A percentile compares a stretch with the other conserved stretches of the same genome.
These are phyloP conservation scores for Pseudocercospora fuligena DNA, from an alignment of 2,329 filamentous ascomycete species.

Conservation along the genomic window DNA sequence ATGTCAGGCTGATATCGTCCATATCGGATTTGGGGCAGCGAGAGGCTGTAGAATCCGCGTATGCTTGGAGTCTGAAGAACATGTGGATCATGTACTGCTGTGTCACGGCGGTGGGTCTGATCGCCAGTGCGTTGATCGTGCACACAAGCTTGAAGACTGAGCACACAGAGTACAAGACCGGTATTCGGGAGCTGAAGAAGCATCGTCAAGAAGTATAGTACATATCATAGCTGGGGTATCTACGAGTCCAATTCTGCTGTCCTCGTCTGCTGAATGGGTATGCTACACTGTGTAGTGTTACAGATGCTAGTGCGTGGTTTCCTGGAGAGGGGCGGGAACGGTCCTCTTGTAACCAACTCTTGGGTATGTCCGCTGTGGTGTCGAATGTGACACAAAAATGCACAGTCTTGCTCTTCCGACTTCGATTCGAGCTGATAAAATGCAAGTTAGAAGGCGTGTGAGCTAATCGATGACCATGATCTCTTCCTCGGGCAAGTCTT, in stretches of 20 bases:
- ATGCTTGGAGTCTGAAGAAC: slow-evolving; percentile 55
- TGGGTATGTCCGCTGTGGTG: neutral
- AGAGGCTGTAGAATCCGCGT: slow-evolving; percentile 51
- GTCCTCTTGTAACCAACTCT: neutral
- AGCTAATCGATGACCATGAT: neutral
- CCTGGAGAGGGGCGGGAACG: neutral
- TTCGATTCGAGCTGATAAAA: neutral
- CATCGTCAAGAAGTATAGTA: slow-evolving; percentile 1
- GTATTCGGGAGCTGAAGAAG: slow-evolving; percentile 33
- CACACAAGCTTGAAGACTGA: slow-evolving; percentile 53
- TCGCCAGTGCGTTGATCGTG: slow-evolving; percentile 52
- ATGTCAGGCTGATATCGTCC: slow-evolving; percentile 49
- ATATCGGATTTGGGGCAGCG: slow-evolving; percentile 47
- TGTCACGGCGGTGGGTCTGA: slow-evolving; percentile 48
- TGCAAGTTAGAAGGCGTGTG: neutral
- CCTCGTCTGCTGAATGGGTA: slow-evolving; percentile 9
- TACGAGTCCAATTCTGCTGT: neutral
- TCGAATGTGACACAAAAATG: neutral
- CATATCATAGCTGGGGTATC: slow-evolving; percentile 15
- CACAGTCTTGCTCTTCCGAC: neutral
- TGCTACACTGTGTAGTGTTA: slow-evolving; percentile 10
- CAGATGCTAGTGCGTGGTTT: slow-evolving; percentile 8
- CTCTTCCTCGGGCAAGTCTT: neutral
- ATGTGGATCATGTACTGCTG: slow-evolving; percentile 56
- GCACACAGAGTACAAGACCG: slow-evolving; percentile 59